Evolutionary conservation across 768 basidiomycete genomes (phyloP), one percentile per base, ranked within the genome.

Genomic region (Gelatoporia subvermispora): DNA sequence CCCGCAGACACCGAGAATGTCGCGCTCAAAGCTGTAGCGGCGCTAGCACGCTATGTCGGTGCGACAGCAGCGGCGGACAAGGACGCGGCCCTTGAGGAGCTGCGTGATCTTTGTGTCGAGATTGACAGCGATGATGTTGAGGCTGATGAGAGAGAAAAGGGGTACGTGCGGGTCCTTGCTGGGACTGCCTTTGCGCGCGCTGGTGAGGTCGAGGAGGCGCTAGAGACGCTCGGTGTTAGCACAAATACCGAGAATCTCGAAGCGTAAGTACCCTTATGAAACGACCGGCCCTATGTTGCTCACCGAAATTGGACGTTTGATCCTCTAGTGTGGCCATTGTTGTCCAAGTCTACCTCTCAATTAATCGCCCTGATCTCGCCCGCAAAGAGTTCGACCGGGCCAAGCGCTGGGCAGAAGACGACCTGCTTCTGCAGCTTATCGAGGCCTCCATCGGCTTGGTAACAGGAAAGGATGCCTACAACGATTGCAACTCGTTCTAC

Each of bases 261-360:
- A 73, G 88, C 89, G 93, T 94, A 66, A 58, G 89, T 77, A 7
- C 23, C 25, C 15, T 43, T 11, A 24, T 43, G n/a, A n/a, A n/a
- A n/a, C 17, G 21, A 20, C 24, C 41, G 38, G 5, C 46, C 35
- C 35, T 23, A 34, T 34, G 18, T 17, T 10, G 28, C 43, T 16
- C 3, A 15, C 36, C 13, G 11, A 17, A 25, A 18, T 20, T 24
- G 0, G 13, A 25, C 34, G 16, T 49, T 24, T 18, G 31, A 34
- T 42, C 42, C n/a, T 42, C 9, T 45, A 95, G 93, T 36, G 84
- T 90, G 31, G 86, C 91, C 3, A 68, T 92, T 38, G 80, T 87
- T 41, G 82, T 88, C 11, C 90, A 95, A 61, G 80, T 95, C 43
- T 89, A 93, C 62, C 81, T 97, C 34, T 89, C 90, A n/a, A 89